Base-by-base conservation (phyloP, 2,329 filamentous ascomycete species). In the Metarhizium rileyi region DNA sequence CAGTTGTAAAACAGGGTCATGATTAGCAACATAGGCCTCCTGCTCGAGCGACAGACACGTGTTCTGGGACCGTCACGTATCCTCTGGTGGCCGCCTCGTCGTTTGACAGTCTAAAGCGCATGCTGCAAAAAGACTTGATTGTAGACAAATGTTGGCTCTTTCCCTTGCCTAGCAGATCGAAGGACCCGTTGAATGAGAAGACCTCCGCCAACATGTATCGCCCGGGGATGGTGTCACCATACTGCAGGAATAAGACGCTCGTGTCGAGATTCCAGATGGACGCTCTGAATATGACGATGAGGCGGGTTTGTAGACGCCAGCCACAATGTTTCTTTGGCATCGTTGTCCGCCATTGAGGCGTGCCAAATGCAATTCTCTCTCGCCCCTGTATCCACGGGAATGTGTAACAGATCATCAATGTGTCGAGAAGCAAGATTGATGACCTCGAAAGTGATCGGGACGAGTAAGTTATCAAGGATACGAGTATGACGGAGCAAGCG, bases 361-460 rank as follows among this genome's bases (percentile, higher is more conserved):
- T n/a, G n/a, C n/a, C n/a, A n/a, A n/a, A n/a, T n/a, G n/a, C n/a
- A n/a, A n/a, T n/a, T n/a, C n/a, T n/a, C n/a, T n/a, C n/a, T n/a
- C n/a, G 83, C 54, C 74, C 90, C 3, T 76, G 85, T 26, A 79
- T 90, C 54, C 86, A 86, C 56, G 87, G 86, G 56, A 89, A 89
- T 59, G 82, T 90, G n/a, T 90, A 83, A 73, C 90, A 89, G 64
- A 77, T 85, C 53, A 86, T 86, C 1, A 78, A 86, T 52, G 82
- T 86, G 30, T 77, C 75, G 1, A 71, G 80, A 56, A 69, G 71
- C 30, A 86, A 80, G 56, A 69, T 90, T 43, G 76, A 90, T 56
- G 72, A 82, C 35, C 71, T 90, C 3, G 83, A 85, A 50, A 81
- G 89, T 90, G 9, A 75, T 88, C 51, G 83, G 75, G 46, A 80